Evolutionary conservation across 1,284 basidiomycete genomes (phyloP), one percentile per base, ranked within the genome.

Genomic region (Moesziomyces parantarcticus): DNA sequence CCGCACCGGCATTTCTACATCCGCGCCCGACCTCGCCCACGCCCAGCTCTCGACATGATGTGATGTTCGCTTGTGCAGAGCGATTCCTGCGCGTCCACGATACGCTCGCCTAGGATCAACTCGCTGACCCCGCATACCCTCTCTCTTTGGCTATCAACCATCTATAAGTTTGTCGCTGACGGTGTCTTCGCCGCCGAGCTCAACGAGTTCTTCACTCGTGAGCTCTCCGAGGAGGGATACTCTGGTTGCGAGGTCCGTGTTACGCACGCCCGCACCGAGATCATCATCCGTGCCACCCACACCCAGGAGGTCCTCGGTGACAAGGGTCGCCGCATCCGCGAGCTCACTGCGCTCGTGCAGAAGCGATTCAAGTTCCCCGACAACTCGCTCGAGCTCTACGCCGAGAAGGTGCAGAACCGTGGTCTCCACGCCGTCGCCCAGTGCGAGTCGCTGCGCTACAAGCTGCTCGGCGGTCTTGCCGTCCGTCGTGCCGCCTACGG

Each of bases 161-260:
- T 32, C 18, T 42, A 16, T 1, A 57, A 94, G 90, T 97, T 97
- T 85, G 93, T 98, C 84, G 94, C 94, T 75, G 95, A 97, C 85
- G 94, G 94, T 90, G 94, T 97, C 66, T 97, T 97, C 90, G 93
- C 93, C 85, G 94, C 95, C 82, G 94, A 97, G 87, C 90, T 97
- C 85, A 94, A 94, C 85, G 95, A 97, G 86, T 97, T 97, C 89
- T 97, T 88, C 88, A 97, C 93, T 75, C 94, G 96, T 81, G 96
- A 99, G 87, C 92, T 99, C 84, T 92, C 96, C 65, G 96, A 97
- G 87, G 97, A 99, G 87, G 97, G 97, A 83, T 99, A 99, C 90
- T 98, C 97, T 86, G 97, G 97, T 68, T 99, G 97, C 86, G 97
- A 99, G 88, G 97, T 99, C 86, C 94, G 97, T 84, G 95, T 98